Percentiles rank a stretch among this genome's conserved stretches.
phyloP scores from a whole-genome alignment of 768 basidiomycete genomes.

The Gelatoporia subvermispora region DNA sequence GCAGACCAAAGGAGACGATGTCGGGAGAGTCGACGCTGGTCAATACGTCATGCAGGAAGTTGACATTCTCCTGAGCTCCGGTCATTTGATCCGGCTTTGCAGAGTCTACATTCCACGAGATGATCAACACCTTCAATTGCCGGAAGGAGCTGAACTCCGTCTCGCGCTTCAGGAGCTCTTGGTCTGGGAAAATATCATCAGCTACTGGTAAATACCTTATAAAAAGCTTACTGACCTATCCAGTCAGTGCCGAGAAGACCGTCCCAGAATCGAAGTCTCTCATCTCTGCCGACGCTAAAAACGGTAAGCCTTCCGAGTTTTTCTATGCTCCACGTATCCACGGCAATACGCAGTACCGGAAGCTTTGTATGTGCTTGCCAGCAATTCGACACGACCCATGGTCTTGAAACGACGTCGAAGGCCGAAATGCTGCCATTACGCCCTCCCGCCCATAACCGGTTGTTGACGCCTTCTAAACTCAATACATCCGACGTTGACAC shows the following conservation, averaged over 20 bases:
- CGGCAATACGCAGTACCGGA: slow-evolving; percentile 58
- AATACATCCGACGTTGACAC: slow-evolving; percentile 79
- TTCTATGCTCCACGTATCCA: slow-evolving; percentile 74
- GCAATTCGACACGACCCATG: slow-evolving; percentile 83
- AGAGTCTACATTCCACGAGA: slow-evolving; percentile 93
- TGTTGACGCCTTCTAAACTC: slow-evolving; percentile 77
- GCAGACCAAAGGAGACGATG: slow-evolving; percentile 90
- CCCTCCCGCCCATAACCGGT: slow-evolving; percentile 83
- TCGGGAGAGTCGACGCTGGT: slow-evolving; percentile 73
- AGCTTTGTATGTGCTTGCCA: slow-evolving; percentile 78
- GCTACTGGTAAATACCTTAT: not conserved
- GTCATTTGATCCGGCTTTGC: slow-evolving; percentile 72
- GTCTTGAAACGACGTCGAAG: slow-evolving; percentile 67
- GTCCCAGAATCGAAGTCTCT: slow-evolving; percentile 79
- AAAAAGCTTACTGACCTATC: slow-evolving; percentile 65
- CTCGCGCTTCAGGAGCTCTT: slow-evolving; percentile 72
- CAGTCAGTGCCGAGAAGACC: slow-evolving; percentile 80
- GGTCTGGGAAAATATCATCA: slow-evolving; percentile 41
- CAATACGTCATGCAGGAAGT: slow-evolving; percentile 77
- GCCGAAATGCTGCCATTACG: slow-evolving; percentile 78
- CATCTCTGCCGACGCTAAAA: slow-evolving; percentile 71
- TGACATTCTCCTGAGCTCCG: slow-evolving; percentile 64
- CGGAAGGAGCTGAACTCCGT: slow-evolving; percentile 75
- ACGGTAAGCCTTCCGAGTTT: slow-evolving; percentile 65
- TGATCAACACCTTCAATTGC: slow-evolving; percentile 67